Conservation (phyloP, 2,329 filamentous ascomycete genomes). For the Pseudopyricularia javanii region DNA sequence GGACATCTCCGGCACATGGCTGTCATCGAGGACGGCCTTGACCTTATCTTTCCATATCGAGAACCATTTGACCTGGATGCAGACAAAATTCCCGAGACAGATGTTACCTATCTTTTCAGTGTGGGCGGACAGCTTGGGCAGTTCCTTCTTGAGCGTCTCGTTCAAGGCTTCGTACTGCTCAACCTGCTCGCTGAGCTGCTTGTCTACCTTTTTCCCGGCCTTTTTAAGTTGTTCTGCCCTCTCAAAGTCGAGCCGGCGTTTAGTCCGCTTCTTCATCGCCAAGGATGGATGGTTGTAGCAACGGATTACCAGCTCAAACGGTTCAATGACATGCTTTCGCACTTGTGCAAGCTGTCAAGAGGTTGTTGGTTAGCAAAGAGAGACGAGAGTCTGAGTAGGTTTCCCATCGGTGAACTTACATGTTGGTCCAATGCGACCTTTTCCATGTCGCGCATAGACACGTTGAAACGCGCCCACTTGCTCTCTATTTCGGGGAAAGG, state of each 20-base stretch:
- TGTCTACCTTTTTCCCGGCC: constrained; percentile 73
- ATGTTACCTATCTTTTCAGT: constrained; percentile 78
- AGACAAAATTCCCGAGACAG: constrained; percentile 71
- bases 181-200: constrained; percentile 70
- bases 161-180: constrained; percentile 88
- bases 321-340: constrained; percentile 72
- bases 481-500: constrained; percentile 76
- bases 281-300: constrained; percentile 69
- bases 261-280: constrained; percentile 88
- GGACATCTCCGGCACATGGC: constrained; percentile 51
- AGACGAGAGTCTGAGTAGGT: background rate
- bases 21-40: constrained; percentile 56
- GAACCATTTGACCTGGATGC: constrained; percentile 76
- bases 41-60: constrained; percentile 76
- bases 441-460: constrained; percentile 76
- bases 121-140: constrained; percentile 69
- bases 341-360: constrained; percentile 45
- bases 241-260: constrained; percentile 82
- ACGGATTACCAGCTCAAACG: constrained; percentile 24
- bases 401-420: constrained; percentile 44
- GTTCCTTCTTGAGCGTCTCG: constrained; percentile 82
- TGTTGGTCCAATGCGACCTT: constrained; percentile 69
- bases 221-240: constrained; percentile 68
- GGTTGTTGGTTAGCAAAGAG: constrained; percentile 7
- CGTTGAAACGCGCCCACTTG: constrained; percentile 87